These are phyloP conservation scores for Phytophthora tentaculata DNA, from an alignment of 352 stramenopile genomes.

Conservation along the genomic window DNA sequence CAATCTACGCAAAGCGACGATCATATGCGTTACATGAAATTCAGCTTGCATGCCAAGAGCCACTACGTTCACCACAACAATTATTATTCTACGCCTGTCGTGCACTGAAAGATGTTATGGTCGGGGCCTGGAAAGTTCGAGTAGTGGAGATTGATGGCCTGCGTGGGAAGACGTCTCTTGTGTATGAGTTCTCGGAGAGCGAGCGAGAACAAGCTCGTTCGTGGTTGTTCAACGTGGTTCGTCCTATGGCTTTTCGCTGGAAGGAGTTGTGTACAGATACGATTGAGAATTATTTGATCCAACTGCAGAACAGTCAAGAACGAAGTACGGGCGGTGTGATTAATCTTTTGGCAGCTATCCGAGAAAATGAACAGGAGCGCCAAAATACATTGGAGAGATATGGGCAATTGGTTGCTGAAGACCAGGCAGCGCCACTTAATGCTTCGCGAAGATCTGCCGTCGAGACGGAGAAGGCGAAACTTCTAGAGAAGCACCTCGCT, in stretches of 20 bases:
- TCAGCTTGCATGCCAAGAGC: conserved; percentile 40
- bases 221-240: conserved; percentile 29
- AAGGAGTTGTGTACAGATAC: conserved; percentile 61
- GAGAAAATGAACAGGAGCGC: conserved; percentile 30
- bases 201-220: conserved; percentile 31
- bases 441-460: conserved; percentile 1
- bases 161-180: conserved; percentile 50
- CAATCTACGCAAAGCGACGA: conserved; percentile 71
- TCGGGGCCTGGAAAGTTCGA: conserved; percentile 63
- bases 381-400: conserved; percentile 10
- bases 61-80: conserved; percentile 62
- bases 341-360: conserved; percentile 28
- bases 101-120: conserved; percentile 52
- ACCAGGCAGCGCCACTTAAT: background rate
- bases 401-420: conserved; percentile 17
- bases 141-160: conserved; percentile 60
- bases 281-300: conserved; percentile 34
- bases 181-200: conserved; percentile 65
- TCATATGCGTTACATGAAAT: conserved; percentile 59
- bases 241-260: conserved; percentile 48
- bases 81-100: conserved; percentile 50
- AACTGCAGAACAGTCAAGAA: conserved; percentile 6
- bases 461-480: conserved; percentile 36
- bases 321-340: conserved; percentile 4
- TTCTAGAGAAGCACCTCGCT: conserved; percentile 27